Percentiles rank a stretch among this genome's conserved stretches.
phyloP scores from a whole-genome alignment of 495 filamentous ascomycete species.

The Eremomyces bilateralis region DNA sequence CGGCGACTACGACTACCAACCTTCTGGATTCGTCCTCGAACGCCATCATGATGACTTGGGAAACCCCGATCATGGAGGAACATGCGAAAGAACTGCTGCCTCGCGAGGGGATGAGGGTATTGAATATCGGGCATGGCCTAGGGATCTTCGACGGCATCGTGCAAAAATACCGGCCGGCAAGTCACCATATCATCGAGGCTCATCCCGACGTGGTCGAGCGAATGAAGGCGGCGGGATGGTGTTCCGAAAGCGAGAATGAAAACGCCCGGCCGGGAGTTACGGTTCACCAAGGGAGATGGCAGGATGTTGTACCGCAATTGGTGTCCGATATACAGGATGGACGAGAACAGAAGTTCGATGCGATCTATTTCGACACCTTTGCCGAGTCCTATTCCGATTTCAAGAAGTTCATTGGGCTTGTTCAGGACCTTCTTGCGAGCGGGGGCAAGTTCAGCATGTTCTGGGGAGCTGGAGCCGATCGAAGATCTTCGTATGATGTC shows the following conservation, averaged over 20 bases:
- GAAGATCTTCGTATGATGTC: conserved; percentile 83
- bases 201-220: conserved; percentile 61
- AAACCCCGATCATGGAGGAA: conserved; percentile 61
- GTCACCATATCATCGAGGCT: conserved; percentile 71
- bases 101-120: conserved; percentile 34
- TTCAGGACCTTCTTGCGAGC: conserved; percentile 50
- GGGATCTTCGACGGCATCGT: conserved; percentile 74
- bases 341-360: conserved; percentile 54
- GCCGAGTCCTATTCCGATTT: conserved; percentile 79
- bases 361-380: conserved; percentile 96
- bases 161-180: conserved; percentile 37
- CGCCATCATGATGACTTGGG: conserved; percentile 90
- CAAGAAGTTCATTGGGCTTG: conserved; percentile 60
- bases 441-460: conserved; percentile 68
- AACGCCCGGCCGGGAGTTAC: conserved; percentile 31
- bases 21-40: conserved; percentile 58
- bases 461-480: conserved; percentile 84
- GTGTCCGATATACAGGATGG: conserved; percentile 13
- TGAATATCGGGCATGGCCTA: conserved; percentile 86
- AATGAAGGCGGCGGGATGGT: conserved; percentile 42
- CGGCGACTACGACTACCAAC: conserved; percentile 64
- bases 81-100: conserved; percentile 41
- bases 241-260: too few relatives aligned
- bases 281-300: conserved; percentile 61
- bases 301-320: conserved; percentile 54